Percentiles rank a stretch among this genome's conserved stretches.
Conservation (phyloP, 139 green algal genomes). For the Diplosphaera chodatii region DNA sequence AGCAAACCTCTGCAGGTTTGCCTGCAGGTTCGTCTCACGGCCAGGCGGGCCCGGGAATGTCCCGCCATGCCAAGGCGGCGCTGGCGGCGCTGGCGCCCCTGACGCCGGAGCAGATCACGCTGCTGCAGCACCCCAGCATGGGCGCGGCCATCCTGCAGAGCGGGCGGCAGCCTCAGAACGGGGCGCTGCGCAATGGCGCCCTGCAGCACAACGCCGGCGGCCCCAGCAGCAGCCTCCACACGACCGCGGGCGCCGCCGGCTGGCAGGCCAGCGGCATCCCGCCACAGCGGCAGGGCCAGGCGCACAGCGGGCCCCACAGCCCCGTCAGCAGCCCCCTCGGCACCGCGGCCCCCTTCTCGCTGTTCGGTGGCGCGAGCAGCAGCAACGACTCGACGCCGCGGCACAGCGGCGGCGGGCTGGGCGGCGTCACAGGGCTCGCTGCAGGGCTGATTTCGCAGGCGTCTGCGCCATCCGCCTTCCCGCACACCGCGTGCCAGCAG, state of each 20-base stretch:
- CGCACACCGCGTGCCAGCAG: neutral
- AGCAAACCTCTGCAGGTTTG: no score
- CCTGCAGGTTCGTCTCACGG: no score
- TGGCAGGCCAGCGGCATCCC: no score
- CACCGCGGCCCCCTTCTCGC: neutral
- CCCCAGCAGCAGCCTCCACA: no score
- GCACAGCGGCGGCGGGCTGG: no score
- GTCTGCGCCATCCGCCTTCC: neutral
- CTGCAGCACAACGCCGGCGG: neutral
- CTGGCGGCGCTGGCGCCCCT: neutral
- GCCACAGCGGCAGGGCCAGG: no score
- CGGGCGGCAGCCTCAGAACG: neutral
- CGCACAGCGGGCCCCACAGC: neutral
- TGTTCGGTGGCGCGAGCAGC: neutral
- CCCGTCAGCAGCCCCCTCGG: neutral
- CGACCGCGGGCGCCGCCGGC: no score
- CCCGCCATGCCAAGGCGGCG: neutral
- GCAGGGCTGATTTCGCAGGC: neutral
- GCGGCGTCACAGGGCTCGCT: no score
- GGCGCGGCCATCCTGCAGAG: neutral
- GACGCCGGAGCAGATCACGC: neutral
- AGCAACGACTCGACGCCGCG: neutral
- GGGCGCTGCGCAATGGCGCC: no score
- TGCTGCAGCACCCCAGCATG: neutral
- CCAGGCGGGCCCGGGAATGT: neutral